Evolutionary conservation across 176 grass and related monocot species (phyloP).

Genomic region (Oryza glaberrima): DNA sequence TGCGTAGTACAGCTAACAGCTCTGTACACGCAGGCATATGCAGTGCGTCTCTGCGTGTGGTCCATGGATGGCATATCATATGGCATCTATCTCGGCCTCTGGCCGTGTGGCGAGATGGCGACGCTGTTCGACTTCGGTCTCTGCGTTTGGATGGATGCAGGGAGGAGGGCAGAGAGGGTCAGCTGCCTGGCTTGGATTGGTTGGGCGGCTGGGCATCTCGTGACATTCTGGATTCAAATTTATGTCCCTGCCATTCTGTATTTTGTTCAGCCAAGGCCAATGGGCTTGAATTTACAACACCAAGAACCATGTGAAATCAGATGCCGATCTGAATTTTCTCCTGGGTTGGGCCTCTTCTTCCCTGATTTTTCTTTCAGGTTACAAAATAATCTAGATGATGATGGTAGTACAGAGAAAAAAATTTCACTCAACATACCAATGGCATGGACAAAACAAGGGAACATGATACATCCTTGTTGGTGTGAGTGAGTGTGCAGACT

Average conservation of each 20-base stretch:
- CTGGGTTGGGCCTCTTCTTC: neutral
- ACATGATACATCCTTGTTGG: constrained; percentile 4
- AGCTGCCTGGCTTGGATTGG: constrained; percentile 29
- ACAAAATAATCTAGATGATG: constrained; percentile 43
- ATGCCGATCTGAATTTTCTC: neutral
- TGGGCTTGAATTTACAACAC: neutral
- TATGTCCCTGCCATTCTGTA: neutral
- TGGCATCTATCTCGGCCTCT: neutral
- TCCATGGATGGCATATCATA: neutral
- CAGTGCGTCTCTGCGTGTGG: neutral
- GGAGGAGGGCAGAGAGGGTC: neutral
- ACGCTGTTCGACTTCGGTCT: neutral
- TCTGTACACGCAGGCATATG: neutral
- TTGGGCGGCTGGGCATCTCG: constrained; percentile 36
- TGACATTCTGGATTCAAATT: constrained; percentile 9
- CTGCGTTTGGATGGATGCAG: neutral
- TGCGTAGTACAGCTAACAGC: too few relatives aligned
- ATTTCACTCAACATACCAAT: neutral
- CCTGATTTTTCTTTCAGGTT: constrained; percentile 8
- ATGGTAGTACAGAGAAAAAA: constrained; percentile 15
- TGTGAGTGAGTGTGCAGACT: constrained; percentile 9
- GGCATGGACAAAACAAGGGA: constrained; percentile 20
- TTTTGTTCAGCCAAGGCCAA: neutral
- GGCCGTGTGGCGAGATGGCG: neutral
- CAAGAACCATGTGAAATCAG: neutral